Evolutionary conservation across 768 basidiomycete genomes (phyloP), one percentile per base, ranked within the genome.

Genomic region (Naganishia antarctica): DNA sequence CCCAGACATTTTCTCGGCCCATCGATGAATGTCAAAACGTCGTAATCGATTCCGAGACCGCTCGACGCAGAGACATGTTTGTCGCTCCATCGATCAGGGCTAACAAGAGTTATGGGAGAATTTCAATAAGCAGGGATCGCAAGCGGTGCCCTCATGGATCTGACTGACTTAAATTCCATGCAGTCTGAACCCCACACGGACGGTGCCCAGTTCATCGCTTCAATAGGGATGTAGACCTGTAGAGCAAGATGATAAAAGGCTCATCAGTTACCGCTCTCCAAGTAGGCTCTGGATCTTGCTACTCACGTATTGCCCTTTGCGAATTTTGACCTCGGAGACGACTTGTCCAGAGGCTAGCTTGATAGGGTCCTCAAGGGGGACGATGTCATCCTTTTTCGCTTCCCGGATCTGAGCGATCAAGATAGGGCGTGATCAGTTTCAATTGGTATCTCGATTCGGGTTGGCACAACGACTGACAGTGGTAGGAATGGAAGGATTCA

Each of bases 11-110:
- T 57, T 59, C 70, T 29, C 2, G 70, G 68, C 5, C 70, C 68
- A 57, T 71, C 70, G 23, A 69, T 66, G n/a, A 69, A 71, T 9
- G 68, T 71, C 66, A 71, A 64, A 31, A 69, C 57, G 48, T 71
- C 68, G 48, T 61, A 50, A 66, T 64, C 66, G 34, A 71, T 63
- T 13, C 70, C 70, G 3, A 67, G 70, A 15, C 64, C 66, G 12
- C 25, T 23, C 6, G 49, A 44, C 43, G 43, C 46, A 29, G 23
- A 34, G 29, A 21, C 15, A 29, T 41, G 46, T 40, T 28, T 50
- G 49, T 50, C 49, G 49, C 49, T 29, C 28, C 28, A 28, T 28
- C 31, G 6, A 50, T 50, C 49, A 23, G 49, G 49, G 31, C 43
- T 44, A 44, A 9, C 43, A 40, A 15, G n/a, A 12, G 43, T 5